Evolutionary conservation across 441 rosid genomes (phyloP).

Genomic region (Populus hybrid): DNA sequence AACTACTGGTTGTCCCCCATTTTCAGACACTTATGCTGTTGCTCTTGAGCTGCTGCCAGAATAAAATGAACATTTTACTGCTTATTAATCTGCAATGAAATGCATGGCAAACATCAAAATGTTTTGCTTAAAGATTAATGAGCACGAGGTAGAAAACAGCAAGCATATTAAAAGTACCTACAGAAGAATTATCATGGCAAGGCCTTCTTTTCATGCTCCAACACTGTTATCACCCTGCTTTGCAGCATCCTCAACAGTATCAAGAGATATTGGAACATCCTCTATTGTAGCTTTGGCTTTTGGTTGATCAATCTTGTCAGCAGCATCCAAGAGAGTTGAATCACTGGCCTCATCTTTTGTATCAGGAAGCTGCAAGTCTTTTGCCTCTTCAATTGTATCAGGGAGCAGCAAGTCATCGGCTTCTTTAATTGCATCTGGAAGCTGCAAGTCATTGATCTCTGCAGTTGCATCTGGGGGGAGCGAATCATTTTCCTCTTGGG

Average conservation of each 20-base stretch:
- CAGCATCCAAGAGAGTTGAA: background rate
- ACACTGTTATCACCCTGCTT: slow-evolving; percentile 27
- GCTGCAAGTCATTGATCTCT: background rate
- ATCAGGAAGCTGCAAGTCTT: background rate
- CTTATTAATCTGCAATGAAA: background rate
- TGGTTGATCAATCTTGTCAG: slow-evolving; percentile 30
- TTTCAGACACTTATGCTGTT: background rate
- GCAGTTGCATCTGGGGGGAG: slow-evolving; percentile 20
- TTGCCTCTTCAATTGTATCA: slow-evolving; percentile 4
- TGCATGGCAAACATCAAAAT: background rate
- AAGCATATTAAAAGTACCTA: slow-evolving; percentile 20
- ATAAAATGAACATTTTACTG: background rate
- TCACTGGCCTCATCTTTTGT: too few species aligned
- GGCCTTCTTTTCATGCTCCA: slow-evolving; percentile 23
- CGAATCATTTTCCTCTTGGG: slow-evolving; percentile 11
- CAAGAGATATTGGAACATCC: slow-evolving; percentile 30
- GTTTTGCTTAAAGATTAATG: background rate
- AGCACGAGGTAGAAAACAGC: background rate
- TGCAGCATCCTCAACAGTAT: slow-evolving; percentile 27
- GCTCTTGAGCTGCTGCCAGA: background rate
- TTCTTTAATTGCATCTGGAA: slow-evolving; percentile 13
- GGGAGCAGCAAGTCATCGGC: slow-evolving; percentile 2
- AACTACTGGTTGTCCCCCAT: background rate
- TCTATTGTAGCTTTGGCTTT: slow-evolving; percentile 25
- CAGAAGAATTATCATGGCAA: slow-evolving; percentile 5